These are phyloP conservation scores for Conticribra guillardii DNA, from an alignment of 108 stramenopile genomes.

Conservation along the genomic window DNA sequence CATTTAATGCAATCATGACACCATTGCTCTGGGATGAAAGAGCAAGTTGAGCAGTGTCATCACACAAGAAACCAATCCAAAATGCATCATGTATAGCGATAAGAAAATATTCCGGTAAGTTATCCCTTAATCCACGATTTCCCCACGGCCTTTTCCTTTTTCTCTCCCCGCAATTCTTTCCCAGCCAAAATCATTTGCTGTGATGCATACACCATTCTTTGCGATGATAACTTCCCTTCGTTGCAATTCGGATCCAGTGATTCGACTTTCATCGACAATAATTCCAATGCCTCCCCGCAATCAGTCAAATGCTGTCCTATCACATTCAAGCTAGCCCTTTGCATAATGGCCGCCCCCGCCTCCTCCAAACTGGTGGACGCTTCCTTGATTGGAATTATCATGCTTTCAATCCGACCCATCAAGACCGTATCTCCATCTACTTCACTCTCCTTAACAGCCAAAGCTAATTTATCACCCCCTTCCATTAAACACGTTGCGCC, in stretches of 20 bases:
- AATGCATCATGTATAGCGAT: not conserved
- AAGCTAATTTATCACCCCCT: constrained; percentile 48
- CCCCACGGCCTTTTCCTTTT: constrained; percentile 48
- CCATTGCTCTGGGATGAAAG: too few relatives aligned
- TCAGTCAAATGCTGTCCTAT: constrained; percentile 51
- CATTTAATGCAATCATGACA: too few relatives aligned
- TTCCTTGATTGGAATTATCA: constrained; percentile 19
- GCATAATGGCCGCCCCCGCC: constrained; percentile 62
- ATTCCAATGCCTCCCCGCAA: constrained; percentile 46
- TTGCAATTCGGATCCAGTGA: constrained; percentile 19
- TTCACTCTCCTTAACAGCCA: constrained; percentile 59
- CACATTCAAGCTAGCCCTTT: constrained; percentile 34
- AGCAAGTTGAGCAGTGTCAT: too few relatives aligned
- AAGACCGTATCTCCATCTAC: constrained; percentile 48
- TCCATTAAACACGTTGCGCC: constrained; percentile 68
- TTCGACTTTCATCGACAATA: constrained; percentile 19
- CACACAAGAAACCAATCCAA: too few relatives aligned
- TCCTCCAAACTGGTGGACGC: constrained; percentile 52
- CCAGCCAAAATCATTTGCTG: constrained; percentile 69
- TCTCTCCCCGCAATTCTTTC: constrained; percentile 61
- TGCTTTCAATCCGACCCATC: constrained; percentile 24
- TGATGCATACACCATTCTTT: constrained; percentile 76
- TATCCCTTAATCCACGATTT: constrained; percentile 76
- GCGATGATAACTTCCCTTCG: constrained; percentile 48
- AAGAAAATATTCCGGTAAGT: not conserved